Evolutionary conservation across 805 yeast species (phyloP).

Genomic region (Candida lessepsii): DNA sequence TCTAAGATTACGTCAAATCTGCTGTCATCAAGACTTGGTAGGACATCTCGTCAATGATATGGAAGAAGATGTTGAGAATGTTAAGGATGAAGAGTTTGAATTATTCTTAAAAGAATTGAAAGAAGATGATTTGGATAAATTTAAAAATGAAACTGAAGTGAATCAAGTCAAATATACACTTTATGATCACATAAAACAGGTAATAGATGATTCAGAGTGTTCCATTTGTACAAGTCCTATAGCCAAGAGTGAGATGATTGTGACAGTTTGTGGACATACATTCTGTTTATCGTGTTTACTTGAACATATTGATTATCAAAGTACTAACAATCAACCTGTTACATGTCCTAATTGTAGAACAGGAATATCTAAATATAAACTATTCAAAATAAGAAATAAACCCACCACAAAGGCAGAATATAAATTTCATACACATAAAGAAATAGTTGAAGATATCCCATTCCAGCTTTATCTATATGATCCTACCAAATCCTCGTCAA

Average conservation of each 20-base stretch:
- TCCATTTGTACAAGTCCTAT: slow-evolving; percentile 81
- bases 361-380: slow-evolving; percentile 46
- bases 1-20: slow-evolving; percentile 78
- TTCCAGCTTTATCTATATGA: slow-evolving; percentile 43
- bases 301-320: slow-evolving; percentile 73
- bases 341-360: slow-evolving; percentile 79
- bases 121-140: slow-evolving; percentile 11
- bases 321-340: slow-evolving; percentile 40
- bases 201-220: slow-evolving; percentile 59
- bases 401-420: slow-evolving; percentile 25
- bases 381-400: slow-evolving; percentile 43
- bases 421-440: slow-evolving; percentile 28
- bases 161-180: slow-evolving; percentile 26
- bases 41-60: slow-evolving; percentile 51
- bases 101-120: slow-evolving; percentile 12
- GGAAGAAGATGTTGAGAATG: slow-evolving; percentile 11
- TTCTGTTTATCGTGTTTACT: slow-evolving; percentile 72
- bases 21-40: slow-evolving; percentile 78
- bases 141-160: slow-evolving; percentile 22
- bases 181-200: too few relatives aligned
- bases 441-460: slow-evolving; percentile 21
- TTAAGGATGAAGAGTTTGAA: slow-evolving; percentile 5
- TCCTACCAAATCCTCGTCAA: slow-evolving; percentile 63
- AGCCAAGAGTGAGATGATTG: slow-evolving; percentile 47
- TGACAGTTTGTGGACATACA: slow-evolving; percentile 79